Evolutionary conservation across 208 protist genomes (phyloP), one percentile per base, ranked within the genome.

Genomic region (Leishmania gerbilli): DNA sequence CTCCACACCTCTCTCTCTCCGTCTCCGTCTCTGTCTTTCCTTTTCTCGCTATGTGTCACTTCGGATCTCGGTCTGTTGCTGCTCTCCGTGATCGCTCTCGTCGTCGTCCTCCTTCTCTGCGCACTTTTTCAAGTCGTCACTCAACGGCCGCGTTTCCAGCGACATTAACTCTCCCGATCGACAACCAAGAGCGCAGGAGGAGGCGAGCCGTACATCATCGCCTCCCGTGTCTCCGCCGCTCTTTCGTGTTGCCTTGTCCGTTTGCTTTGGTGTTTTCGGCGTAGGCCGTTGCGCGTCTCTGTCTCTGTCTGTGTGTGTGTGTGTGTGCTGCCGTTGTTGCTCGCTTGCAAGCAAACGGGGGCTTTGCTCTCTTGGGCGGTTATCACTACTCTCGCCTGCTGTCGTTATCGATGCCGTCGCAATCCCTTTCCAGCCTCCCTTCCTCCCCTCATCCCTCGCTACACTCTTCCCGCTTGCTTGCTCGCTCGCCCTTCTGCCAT

Each of bases 11-110:
- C 37, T 80, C 37, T 45, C 51, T 80, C 37, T 74, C n/a, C 31
- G n/a, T 80, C 37, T 74, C n/a, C 17, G n/a, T 75, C 62, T 74
- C 37, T 78, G 7, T 40, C n/a, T 68, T 68, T 2, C 7, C 40
- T 19, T 65, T 24, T 68, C 56, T 78, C 27, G 56, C 1, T 19
- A 17, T 78, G 31, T 19, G 13, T 71, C 21, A n/a, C 37, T 34
- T 17, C 34, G 15, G 64, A n/a, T 24, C 4, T 34, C 5, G 8
- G 7, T 69, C 13, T 45, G n/a, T 9, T 69, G n/a, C n/a, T 42
- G 64, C 15, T 69, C 13, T 34, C 34, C n/a, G 27, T 37, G 60
- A 17, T 60, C 7, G 47, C 62, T 62, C 21, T 62, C 53, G 1
- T 62, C 53, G 17, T 24, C 0, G 56, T 62, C 24, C 1, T 31